These are phyloP conservation scores for Coprinopsis sp. DNA, from an alignment of 768 basidiomycete genomes.

Conservation along the genomic window DNA sequence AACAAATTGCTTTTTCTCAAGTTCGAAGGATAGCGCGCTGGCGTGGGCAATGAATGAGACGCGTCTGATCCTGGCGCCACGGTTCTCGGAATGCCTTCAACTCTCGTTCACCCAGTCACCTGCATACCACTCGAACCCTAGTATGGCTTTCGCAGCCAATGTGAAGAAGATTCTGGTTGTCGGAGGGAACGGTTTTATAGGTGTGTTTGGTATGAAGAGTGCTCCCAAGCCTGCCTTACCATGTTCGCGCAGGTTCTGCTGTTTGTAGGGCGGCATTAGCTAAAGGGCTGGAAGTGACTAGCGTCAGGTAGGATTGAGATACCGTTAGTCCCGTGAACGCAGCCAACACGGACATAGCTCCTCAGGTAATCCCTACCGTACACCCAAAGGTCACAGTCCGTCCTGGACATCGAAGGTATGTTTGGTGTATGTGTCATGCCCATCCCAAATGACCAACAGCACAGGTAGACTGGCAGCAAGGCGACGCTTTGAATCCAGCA, in stretches of 20 bases:
- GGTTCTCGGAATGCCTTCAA: too few relatives aligned
- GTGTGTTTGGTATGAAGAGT: slow-evolving; percentile 31
- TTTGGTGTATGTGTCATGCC: not conserved
- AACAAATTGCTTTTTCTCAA: too few relatives aligned
- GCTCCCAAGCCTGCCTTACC: slow-evolving; percentile 9
- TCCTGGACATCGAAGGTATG: slow-evolving; percentile 75
- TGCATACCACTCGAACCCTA: too few relatives aligned
- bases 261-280: slow-evolving; percentile 86
- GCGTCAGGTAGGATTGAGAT: slow-evolving; percentile 61
- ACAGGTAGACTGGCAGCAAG: slow-evolving; percentile 85
- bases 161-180: slow-evolving; percentile 78
- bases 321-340: not conserved
- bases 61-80: too few relatives aligned
- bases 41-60: too few relatives aligned
- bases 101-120: too few relatives aligned
- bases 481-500: slow-evolving; percentile 74
- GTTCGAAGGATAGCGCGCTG: too few relatives aligned
- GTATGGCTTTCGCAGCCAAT: slow-evolving; percentile 15
- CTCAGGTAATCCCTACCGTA: slow-evolving; percentile 79
- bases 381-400: slow-evolving; percentile 87
- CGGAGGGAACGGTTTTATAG: slow-evolving; percentile 98
- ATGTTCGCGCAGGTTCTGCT: slow-evolving; percentile 71
- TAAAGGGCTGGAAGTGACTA: slow-evolving; percentile 82
- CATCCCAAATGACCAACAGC: slow-evolving; percentile 3
- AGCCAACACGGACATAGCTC: slow-evolving; percentile 44